phyloP scores from a whole-genome alignment of 345 rosid genomes.

The Theobroma cacao region DNA sequence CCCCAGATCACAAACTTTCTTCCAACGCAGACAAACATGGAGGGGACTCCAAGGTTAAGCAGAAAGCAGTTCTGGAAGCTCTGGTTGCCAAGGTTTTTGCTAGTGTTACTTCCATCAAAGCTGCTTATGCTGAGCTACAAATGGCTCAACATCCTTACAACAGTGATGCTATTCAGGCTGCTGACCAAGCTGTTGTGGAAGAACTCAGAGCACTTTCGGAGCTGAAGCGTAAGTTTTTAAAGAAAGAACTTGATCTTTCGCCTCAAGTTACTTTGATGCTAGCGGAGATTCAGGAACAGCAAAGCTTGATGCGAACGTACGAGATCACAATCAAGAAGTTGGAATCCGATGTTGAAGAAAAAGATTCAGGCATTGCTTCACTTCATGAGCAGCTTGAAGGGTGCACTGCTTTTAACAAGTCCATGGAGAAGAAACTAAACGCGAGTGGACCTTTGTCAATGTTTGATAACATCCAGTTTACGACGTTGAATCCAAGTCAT shows the following conservation, averaged over 20 bases:
- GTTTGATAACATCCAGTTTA: slow-evolving; percentile 46
- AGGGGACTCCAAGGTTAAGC: slow-evolving; percentile 26
- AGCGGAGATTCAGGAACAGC: slow-evolving; percentile 96
- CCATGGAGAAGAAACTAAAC: slow-evolving; percentile 60
- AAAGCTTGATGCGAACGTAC: slow-evolving; percentile 82
- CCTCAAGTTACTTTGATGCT: slow-evolving; percentile 87
- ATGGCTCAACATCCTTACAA: slow-evolving; percentile 86
- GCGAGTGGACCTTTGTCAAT: slow-evolving; percentile 59
- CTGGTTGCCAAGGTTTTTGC: slow-evolving; percentile 81
- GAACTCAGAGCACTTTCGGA: slow-evolving; percentile 71
- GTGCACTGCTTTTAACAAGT: slow-evolving; percentile 36
- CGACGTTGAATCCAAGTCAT: slow-evolving; percentile 40
- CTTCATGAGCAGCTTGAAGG: slow-evolving; percentile 40
- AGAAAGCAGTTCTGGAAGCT: slow-evolving; percentile 62
- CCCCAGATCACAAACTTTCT: neutral
- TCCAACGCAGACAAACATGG: slow-evolving; percentile 11
- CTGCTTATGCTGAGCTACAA: slow-evolving; percentile 92
- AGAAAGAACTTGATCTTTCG: slow-evolving; percentile 69
- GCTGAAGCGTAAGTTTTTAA: slow-evolving; percentile 60
- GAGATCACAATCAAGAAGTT: slow-evolving; percentile 77
- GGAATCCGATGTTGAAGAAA: slow-evolving; percentile 45
- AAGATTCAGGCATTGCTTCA: slow-evolving; percentile 35
- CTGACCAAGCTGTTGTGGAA: slow-evolving; percentile 87
- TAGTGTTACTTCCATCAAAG: slow-evolving; percentile 71
- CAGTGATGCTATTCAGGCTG: slow-evolving; percentile 67